A percentile compares a stretch with the other conserved stretches of the same genome.
Evolutionary conservation across 148 eudicot genomes (phyloP).

Genomic region (Nepenthes gracilis): DNA sequence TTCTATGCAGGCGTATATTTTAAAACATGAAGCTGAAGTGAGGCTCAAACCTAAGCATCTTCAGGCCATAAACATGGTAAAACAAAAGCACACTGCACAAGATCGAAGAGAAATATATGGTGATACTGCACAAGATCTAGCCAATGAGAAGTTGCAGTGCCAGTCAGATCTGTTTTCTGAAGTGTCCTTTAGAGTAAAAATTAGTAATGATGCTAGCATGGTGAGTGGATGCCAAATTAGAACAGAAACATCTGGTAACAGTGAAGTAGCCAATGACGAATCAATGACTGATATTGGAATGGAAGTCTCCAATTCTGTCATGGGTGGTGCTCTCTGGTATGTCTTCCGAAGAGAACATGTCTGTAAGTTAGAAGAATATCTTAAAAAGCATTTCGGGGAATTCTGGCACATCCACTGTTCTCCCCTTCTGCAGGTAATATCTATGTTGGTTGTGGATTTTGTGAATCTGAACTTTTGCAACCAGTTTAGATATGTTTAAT

Average conservation of each 20-base stretch:
- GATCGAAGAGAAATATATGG: no score
- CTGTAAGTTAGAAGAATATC: constrained; percentile 54
- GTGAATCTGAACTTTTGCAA: not conserved
- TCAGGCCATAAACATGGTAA: no score
- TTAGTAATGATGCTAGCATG: no score
- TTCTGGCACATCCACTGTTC: constrained; percentile 44
- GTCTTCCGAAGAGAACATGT: constrained; percentile 61
- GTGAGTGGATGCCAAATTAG: no score
- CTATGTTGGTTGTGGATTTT: not conserved
- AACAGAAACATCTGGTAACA: no score
- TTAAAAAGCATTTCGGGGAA: constrained; percentile 42
- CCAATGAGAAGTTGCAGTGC: no score
- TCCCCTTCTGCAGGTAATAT: constrained; percentile 10
- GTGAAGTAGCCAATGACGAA: no score
- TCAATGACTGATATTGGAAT: not conserved
- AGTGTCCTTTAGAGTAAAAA: no score
- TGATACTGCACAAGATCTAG: no score
- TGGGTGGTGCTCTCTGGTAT: constrained; percentile 74
- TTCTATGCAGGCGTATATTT: not conserved
- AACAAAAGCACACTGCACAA: no score
- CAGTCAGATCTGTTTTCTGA: no score
- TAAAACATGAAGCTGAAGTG: not conserved
- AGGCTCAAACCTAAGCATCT: no score
- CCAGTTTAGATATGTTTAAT: not conserved
- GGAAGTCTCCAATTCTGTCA: constrained; percentile 4